Evolutionary conservation across 192 early-diverging fungal genomes (phyloP), one percentile per base, ranked within the genome.

Genomic region (Umbelopsis ramanniana): DNA sequence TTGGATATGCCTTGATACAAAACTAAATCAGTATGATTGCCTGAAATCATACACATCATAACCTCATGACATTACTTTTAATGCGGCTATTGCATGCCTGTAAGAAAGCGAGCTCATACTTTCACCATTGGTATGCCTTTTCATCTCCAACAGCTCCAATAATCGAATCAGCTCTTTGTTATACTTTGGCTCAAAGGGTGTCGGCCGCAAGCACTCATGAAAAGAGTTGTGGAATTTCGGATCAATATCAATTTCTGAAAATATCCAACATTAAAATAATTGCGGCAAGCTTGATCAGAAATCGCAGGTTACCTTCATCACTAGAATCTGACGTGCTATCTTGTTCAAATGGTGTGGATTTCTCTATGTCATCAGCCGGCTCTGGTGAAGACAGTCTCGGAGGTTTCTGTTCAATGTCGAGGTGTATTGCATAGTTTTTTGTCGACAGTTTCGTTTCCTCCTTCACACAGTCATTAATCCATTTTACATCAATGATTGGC

Each of bases 171-270:
- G 40, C 19, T 52, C 40, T 55, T 73, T 52, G 63, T 80, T 80
- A 50, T 68, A 69, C 14, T 40, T 45, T 21, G 74, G 45, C 0
- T n/a, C 23, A 3, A 71, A 52, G 17, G 79, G 72, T 40, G 79
- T 80, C n/a, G 78, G 78, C 21, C 74, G 78, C 35, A 80, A 23
- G 24, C 78, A 80, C 67, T 55, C 78, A 60, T 80, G 76, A 33
- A 68, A 71, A 15, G 79, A 67, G 29, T 80, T 80, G 11, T 63
- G 37, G 17, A 73, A 80, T 17, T 19, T 15, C 37, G 75, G 72
- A 70, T 73, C 72, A n/a, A 80, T 60, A 68, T 71, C 72, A 69
- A 54, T 37, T n/a, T 76, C 73, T 67, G 26, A 3, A 7, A 21
- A 9, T 3, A 47, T 29, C n/a, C 2, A 33, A 47, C n/a, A 45